These are phyloP conservation scores for Schwanniomyces polymorphus DNA, from an alignment of 805 yeast species.

Conservation along the genomic window DNA sequence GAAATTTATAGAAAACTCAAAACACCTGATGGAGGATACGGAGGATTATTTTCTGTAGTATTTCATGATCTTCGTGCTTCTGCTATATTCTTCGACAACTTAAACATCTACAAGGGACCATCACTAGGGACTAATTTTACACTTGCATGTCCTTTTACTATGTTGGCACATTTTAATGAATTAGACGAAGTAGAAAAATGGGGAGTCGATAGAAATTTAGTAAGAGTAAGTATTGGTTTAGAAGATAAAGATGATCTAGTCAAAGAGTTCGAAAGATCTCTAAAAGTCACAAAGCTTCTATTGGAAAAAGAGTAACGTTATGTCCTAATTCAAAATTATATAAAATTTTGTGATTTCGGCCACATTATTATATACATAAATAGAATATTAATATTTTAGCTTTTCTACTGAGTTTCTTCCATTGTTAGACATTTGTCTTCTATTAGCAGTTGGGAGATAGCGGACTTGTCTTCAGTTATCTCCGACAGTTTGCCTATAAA, in stretches of 20 bases:
- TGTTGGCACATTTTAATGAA: constrained; percentile 82
- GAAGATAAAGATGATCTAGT: constrained; percentile 64
- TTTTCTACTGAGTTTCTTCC: no score
- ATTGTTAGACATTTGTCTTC: no score
- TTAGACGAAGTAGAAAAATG: constrained; percentile 75
- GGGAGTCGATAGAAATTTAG: constrained; percentile 78
- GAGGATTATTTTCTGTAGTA: constrained; percentile 77
- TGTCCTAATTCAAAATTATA: no score
- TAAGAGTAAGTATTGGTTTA: constrained; percentile 82
- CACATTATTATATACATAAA: no score
- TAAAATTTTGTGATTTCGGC: no score
- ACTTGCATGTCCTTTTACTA: constrained; percentile 84
- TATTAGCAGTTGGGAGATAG: no score
- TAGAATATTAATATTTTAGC: no score
- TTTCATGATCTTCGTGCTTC: constrained; percentile 68
- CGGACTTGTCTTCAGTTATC: no score
- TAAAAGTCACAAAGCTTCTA: not conserved
- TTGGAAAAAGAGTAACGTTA: not conserved
- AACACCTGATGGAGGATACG: constrained; percentile 79
- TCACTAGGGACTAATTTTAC: constrained; percentile 89
- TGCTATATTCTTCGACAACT: constrained; percentile 67
- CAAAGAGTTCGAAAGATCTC: not conserved
- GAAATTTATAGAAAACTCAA: constrained; percentile 70
- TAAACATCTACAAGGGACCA: constrained; percentile 80
- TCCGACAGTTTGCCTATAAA: no score